These are phyloP conservation scores for Coffea eugenioides DNA, from an alignment of 257 asterid species.

Conservation along the genomic window DNA sequence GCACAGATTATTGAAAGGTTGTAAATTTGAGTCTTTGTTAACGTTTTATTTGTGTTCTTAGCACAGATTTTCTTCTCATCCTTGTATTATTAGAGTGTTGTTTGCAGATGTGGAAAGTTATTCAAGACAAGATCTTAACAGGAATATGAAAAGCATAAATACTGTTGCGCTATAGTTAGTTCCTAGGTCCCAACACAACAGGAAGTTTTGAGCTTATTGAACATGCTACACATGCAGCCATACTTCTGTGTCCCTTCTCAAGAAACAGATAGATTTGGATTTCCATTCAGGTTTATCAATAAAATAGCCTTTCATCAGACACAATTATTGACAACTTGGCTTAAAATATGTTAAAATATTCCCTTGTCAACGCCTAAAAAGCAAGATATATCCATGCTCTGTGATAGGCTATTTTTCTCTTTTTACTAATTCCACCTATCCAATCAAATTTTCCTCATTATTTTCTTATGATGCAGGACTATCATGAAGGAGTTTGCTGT, in stretches of 20 bases:
- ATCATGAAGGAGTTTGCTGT: constrained; percentile 58
- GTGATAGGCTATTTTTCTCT: neutral
- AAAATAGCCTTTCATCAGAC: neutral
- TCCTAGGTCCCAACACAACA: neutral
- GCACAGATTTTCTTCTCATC: too few relatives aligned
- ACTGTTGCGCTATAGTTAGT: neutral
- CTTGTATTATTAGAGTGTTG: too few relatives aligned
- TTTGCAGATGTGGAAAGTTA: too few relatives aligned
- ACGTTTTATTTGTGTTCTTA: too few relatives aligned
- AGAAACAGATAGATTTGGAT: neutral
- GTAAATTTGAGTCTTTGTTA: too few relatives aligned
- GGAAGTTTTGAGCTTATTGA: neutral
- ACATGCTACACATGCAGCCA: neutral
- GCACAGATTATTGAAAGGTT: too few relatives aligned
- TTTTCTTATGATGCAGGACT: constrained; percentile 35
- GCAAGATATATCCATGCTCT: neutral
- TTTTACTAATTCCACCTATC: neutral
- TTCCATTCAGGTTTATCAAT: too few relatives aligned
- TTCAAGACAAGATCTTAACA: too few relatives aligned
- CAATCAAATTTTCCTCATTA: neutral
- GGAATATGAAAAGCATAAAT: too few relatives aligned
- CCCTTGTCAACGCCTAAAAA: neutral
- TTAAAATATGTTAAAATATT: too few relatives aligned
- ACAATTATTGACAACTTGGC: neutral
- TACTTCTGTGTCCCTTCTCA: neutral